These are phyloP conservation scores for Erythrophleum fordii DNA, from an alignment of 306 rosid genomes.

Conservation along the genomic window DNA sequence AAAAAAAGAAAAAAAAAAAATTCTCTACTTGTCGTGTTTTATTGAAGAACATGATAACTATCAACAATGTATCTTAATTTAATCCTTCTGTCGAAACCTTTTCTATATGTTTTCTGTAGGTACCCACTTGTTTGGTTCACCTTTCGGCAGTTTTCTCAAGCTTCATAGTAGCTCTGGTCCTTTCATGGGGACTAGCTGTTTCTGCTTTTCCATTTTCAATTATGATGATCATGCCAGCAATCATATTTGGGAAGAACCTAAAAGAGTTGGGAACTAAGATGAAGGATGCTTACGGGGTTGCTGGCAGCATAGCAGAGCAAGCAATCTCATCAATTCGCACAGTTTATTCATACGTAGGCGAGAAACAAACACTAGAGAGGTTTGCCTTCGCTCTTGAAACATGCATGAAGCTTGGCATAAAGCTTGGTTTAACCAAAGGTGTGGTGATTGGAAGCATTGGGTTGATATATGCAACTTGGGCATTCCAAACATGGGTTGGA, in stretches of 20 bases:
- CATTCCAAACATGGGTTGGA: constrained; percentile 80
- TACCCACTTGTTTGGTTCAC: constrained; percentile 63
- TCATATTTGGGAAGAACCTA: constrained; percentile 63
- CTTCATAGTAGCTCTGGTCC: constrained; percentile 59
- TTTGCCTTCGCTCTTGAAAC: constrained; percentile 61
- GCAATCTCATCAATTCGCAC: constrained; percentile 73
- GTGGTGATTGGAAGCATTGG: constrained; percentile 79
- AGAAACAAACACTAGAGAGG: constrained; percentile 59
- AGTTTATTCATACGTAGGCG: constrained; percentile 78
- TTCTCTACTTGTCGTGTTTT: too few relatives aligned
- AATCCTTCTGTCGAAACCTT: neutral
- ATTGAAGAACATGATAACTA: too few relatives aligned
- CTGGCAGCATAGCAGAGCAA: constrained; percentile 86
- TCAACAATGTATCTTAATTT: neutral
- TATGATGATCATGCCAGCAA: constrained; percentile 67
- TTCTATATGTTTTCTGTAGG: constrained; percentile 38
- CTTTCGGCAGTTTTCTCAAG: constrained; percentile 63
- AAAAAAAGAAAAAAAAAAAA: too few relatives aligned
- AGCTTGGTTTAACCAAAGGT: constrained; percentile 73
- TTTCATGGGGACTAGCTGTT: constrained; percentile 75
- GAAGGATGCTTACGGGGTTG: constrained; percentile 63
- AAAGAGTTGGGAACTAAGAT: constrained; percentile 56
- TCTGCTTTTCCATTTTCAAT: constrained; percentile 75
- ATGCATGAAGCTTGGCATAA: constrained; percentile 64
- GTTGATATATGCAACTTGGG: constrained; percentile 74